Percentiles rank a stretch among this genome's conserved stretches.
Conservation (phyloP, 805 yeast genomes). For the Teunomyces pallodes region DNA sequence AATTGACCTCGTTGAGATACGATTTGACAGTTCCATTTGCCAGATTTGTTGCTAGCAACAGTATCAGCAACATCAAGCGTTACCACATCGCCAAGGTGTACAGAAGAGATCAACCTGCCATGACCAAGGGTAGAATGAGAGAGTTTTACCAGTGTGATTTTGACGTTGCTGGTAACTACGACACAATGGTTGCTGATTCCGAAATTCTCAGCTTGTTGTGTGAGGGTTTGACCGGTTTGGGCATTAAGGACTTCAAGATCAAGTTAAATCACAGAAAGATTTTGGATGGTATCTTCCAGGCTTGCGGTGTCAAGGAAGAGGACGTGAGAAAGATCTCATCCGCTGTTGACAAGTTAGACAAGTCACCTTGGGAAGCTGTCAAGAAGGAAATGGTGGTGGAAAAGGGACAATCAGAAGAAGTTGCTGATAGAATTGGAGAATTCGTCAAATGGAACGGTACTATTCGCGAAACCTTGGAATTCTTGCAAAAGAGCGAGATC, state of each 20-base stretch:
- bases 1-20: conserved; percentile 88
- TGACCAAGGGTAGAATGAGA: conserved; percentile 99
- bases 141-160: conserved; percentile 99
- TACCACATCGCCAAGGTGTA: conserved; percentile 97
- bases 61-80: conserved; percentile 83
- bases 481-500: conserved; percentile 54
- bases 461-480: conserved; percentile 57
- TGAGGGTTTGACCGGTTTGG: conserved; percentile 81
- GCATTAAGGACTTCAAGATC: conserved; percentile 84
- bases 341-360: conserved; percentile 96
- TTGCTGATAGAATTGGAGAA: conserved; percentile 90
- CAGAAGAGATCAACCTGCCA: conserved; percentile 99
- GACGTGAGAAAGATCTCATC: conserved; percentile 91
- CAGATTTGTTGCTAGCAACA: conserved; percentile 94
- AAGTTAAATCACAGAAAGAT: conserved; percentile 95
- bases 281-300: conserved; percentile 91
- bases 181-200: conserved; percentile 94
- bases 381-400: conserved; percentile 89
- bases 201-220: conserved; percentile 79
- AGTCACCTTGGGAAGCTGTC: conserved; percentile 92
- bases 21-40: conserved; percentile 99
- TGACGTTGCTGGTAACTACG: conserved; percentile 92
- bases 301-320: conserved; percentile 90
- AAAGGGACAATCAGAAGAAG: conserved; percentile 85
- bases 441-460: conserved; percentile 84